phyloP scores from a whole-genome alignment of 495 filamentous ascomycete genomes.

The Talaromyces liani region DNA sequence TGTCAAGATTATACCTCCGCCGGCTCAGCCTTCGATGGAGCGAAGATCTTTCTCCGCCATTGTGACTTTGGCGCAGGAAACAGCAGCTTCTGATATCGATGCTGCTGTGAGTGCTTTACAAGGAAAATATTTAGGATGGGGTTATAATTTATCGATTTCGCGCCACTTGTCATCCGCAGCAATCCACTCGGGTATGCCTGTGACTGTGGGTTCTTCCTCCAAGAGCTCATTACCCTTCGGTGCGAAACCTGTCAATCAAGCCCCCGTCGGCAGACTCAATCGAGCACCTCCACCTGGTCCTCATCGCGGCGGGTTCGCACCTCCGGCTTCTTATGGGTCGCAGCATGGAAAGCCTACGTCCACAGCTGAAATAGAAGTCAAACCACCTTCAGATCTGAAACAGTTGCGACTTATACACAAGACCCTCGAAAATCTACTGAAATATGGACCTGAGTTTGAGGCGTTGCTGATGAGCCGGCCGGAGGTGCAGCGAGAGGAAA shows the following conservation, averaged over 20 bases:
- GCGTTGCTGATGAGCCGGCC: conserved; percentile 81
- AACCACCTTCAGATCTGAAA: conserved; percentile 68
- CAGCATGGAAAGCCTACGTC: conserved; percentile 28
- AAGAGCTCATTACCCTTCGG: conserved; percentile 68
- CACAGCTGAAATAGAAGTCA: conserved; percentile 64
- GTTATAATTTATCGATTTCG: conserved; percentile 74
- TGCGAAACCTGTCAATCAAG: conserved; percentile 59
- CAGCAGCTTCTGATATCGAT: conserved; percentile 80
- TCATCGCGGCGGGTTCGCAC: conserved; percentile 70
- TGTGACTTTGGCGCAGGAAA: conserved; percentile 77
- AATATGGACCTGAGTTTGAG: conserved; percentile 83
- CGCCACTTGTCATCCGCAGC: conserved; percentile 81
- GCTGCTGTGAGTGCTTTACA: conserved; percentile 68
- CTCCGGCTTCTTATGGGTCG: conserved; percentile 61
- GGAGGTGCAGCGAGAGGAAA: conserved; percentile 73
- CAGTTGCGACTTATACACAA: conserved; percentile 81
- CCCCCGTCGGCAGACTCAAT: conserved; percentile 30
- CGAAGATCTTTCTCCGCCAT: conserved; percentile 77
- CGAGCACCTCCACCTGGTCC: conserved; percentile 54
- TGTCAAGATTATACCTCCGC: conserved; percentile 63
- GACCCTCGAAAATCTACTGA: conserved; percentile 70
- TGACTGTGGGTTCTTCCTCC: conserved; percentile 41
- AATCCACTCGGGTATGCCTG: conserved; percentile 46
- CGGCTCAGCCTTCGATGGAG: conserved; percentile 52
- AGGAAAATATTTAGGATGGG: conserved; percentile 80